These are phyloP conservation scores for Parascedosporium putredinis DNA, from an alignment of 2,329 filamentous ascomycete species.

Conservation along the genomic window DNA sequence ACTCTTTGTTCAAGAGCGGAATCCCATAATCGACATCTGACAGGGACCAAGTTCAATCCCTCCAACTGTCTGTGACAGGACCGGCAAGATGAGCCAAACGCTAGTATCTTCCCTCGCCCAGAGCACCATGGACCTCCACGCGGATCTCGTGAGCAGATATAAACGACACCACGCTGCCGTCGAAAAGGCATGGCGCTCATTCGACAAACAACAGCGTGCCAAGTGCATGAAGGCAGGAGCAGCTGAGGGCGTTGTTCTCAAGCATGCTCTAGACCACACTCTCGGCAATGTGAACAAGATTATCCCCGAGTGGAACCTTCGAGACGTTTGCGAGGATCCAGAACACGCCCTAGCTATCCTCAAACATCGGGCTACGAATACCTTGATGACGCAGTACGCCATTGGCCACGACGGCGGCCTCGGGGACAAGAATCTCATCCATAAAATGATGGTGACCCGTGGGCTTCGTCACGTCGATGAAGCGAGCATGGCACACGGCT, in stretches of 20 bases:
- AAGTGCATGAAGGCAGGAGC: constrained; percentile 24
- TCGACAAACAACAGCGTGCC: constrained; percentile 22
- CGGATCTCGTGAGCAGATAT: constrained; percentile 29
- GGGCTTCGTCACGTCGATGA: constrained; percentile 20
- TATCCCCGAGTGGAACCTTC: constrained; percentile 32
- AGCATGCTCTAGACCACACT: constrained; percentile 22
- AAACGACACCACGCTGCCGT: constrained; percentile 22
- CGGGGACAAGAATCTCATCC: constrained; percentile 26
- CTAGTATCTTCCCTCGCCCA: too few species aligned
- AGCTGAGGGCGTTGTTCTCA: constrained; percentile 22
- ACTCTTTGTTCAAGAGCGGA: too few species aligned
- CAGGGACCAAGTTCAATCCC: too few species aligned
- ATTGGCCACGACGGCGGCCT: constrained; percentile 18
- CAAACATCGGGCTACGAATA: constrained; percentile 24
- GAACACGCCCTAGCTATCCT: constrained; percentile 28
- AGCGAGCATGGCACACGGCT: constrained; percentile 19
- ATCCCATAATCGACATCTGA: too few species aligned
- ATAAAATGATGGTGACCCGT: constrained; percentile 21
- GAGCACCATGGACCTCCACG: constrained; percentile 21
- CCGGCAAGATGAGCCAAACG: too few species aligned
- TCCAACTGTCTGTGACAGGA: too few species aligned
- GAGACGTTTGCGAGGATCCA: constrained; percentile 25
- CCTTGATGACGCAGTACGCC: constrained; percentile 23
- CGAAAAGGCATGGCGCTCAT: constrained; percentile 28
- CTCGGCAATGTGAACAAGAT: constrained; percentile 28